Conservation (phyloP, 1,139 yeast genomes). For the Meyerozyma carpophila region DNA sequence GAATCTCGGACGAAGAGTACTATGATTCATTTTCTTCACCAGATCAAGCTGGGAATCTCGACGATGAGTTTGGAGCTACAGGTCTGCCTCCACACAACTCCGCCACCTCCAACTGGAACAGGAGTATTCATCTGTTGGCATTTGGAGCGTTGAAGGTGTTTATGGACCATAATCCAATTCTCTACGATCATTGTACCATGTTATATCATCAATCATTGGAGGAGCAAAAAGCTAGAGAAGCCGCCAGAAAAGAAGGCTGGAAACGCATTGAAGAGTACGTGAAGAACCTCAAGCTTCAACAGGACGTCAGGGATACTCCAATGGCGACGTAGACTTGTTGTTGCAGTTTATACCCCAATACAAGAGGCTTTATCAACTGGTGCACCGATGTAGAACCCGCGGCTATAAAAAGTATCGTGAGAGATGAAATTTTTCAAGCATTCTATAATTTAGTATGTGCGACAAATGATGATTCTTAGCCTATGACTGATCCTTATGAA, state of each 20-base stretch:
- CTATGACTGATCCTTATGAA: constrained; percentile 1
- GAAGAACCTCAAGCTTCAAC: constrained; percentile 16
- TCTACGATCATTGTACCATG: constrained; percentile 89
- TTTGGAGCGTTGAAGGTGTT: constrained; percentile 88
- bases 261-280: constrained; percentile 64
- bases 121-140: constrained; percentile 87
- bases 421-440: not conserved
- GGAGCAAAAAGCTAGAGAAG: constrained; percentile 58
- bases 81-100: constrained; percentile 39
- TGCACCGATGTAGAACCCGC: not conserved
- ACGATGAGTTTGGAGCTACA: constrained; percentile 21
- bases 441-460: not conserved
- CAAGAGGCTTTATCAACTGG: not conserved
- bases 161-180: constrained; percentile 86
- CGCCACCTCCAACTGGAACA: constrained; percentile 69
- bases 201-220: constrained; percentile 73
- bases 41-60: constrained; percentile 22
- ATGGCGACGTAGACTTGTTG: not conserved
- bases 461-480: constrained; percentile 2
- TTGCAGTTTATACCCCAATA: not conserved
- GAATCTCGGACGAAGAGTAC: constrained; percentile 42
- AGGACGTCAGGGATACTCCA: not conserved
- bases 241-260: constrained; percentile 71
- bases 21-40: constrained; percentile 39
- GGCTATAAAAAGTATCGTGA: not conserved